These are phyloP conservation scores for Dactylellina sp. DNA, from an alignment of 2,329 filamentous ascomycete genomes.

Conservation along the genomic window DNA sequence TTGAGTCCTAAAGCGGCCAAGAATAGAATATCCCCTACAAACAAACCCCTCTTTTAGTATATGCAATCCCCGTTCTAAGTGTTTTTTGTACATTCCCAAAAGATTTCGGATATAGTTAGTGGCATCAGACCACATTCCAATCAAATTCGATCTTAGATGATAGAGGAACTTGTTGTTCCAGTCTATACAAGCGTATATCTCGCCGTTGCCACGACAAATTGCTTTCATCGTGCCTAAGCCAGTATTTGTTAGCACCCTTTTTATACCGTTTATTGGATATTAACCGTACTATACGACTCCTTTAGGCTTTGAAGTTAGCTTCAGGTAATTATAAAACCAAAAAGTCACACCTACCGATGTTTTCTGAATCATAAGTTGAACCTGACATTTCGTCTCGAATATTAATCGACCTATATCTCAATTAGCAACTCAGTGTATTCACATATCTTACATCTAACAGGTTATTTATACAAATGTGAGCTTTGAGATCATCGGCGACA, in stretches of 20 bases:
- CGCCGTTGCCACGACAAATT: conserved; percentile 26
- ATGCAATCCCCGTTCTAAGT: background rate
- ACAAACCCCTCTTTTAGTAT: background rate
- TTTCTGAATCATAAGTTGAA: no score
- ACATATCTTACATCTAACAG: no score
- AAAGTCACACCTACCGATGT: no score
- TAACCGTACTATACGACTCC: background rate
- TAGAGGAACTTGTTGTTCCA: conserved; percentile 24
- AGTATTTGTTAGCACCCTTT: no score
- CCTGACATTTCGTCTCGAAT: no score
- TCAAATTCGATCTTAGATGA: background rate
- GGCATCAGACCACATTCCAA: conserved; percentile 2
- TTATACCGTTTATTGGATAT: no score
- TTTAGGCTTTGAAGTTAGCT: background rate
- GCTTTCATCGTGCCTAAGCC: conserved; percentile 16
- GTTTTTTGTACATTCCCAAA: background rate
- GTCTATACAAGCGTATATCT: conserved; percentile 14
- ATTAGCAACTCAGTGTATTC: no score
- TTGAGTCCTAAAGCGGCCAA: background rate
- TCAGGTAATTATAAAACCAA: no score
- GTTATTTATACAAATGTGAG: background rate
- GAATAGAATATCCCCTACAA: background rate
- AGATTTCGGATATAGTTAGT: background rate
- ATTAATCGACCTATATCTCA: no score
- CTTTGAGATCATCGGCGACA: background rate